Percentiles rank a stretch among this genome's conserved stretches.
Evolutionary conservation across 306 rosid species (phyloP).

Genomic region (Crotalaria pallida): DNA sequence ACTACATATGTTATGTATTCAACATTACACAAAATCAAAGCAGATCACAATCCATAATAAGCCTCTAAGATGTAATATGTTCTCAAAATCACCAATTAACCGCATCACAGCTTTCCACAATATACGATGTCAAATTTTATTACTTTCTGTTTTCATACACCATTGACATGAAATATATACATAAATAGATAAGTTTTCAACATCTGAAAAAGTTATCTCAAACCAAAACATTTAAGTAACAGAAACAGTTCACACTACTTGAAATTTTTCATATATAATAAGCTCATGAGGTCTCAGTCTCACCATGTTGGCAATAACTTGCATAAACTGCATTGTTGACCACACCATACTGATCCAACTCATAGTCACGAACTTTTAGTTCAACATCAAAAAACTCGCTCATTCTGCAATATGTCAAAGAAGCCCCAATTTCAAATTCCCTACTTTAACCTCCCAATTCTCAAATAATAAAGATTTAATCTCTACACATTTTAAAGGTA

Average conservation of each 20-base stretch:
- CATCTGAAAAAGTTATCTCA: not conserved
- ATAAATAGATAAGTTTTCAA: not conserved
- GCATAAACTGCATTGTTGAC: constrained; percentile 91
- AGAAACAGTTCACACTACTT: not conserved
- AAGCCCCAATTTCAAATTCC: not conserved
- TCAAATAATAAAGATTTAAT: not conserved
- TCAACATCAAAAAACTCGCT: constrained; percentile 54
- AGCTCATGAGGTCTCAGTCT: constrained; percentile 38
- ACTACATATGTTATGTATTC: too few species aligned
- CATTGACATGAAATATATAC: not conserved
- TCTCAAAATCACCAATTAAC: not conserved
- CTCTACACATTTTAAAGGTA: too few species aligned
- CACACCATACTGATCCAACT: constrained; percentile 89
- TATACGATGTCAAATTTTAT: not conserved
- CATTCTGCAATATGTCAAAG: constrained; percentile 50
- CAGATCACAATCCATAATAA: too few species aligned
- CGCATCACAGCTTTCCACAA: not conserved
- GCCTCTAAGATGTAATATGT: not conserved
- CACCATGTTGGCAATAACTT: constrained; percentile 89
- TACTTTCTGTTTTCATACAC: not conserved
- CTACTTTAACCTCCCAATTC: not conserved
- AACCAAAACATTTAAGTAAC: not conserved
- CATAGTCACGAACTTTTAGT: constrained; percentile 87
- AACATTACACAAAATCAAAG: too few species aligned
- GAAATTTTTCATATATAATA: not conserved